A percentile compares a stretch with the other conserved stretches of the same genome.
These are phyloP conservation scores for Chlorencoelia australis DNA, from an alignment of 2,329 filamentous ascomycete genomes.

Conservation along the genomic window DNA sequence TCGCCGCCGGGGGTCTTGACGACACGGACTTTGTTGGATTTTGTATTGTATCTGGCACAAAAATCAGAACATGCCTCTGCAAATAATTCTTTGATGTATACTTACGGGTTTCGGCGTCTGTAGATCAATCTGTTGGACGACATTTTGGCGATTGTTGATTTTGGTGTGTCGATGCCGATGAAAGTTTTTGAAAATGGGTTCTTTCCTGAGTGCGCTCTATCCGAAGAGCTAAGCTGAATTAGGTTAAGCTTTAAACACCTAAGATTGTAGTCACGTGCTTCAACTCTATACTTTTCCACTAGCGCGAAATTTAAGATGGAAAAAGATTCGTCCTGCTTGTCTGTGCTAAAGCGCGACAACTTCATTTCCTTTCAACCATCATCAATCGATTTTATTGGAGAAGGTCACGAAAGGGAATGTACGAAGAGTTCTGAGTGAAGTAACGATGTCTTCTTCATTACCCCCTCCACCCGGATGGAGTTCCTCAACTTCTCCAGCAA, in stretches of 20 bases:
- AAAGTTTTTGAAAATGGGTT: slow-evolving; percentile 2
- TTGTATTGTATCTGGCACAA: slow-evolving; percentile 83
- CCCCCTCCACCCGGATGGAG: slow-evolving; percentile 60
- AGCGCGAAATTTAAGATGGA: slow-evolving; percentile 2
- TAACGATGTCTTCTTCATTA: slow-evolving; percentile 47
- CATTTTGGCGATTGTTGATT: slow-evolving; percentile 34
- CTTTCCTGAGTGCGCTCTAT: slow-evolving; percentile 2
- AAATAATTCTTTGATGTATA: slow-evolving; percentile 2
- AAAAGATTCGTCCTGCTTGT: slow-evolving; percentile 2
- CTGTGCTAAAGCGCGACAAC: slow-evolving; percentile 6
- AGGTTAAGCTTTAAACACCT: slow-evolving; percentile 6
- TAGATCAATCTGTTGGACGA: slow-evolving; percentile 38
- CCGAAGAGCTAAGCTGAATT: slow-evolving; percentile 5
- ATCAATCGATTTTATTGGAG: no score
- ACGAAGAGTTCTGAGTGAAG: slow-evolving; percentile 20
- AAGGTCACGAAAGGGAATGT: slow-evolving; percentile 1
- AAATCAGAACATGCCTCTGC: slow-evolving; percentile 11
- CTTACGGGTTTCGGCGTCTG: slow-evolving; percentile 70
- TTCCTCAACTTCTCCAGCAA: slow-evolving; percentile 39
- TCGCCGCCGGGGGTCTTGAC: slow-evolving; percentile 95
- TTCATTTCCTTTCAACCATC: no score
- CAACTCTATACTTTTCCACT: slow-evolving; percentile 5
- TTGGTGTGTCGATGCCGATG: slow-evolving; percentile 20
- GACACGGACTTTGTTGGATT: slow-evolving; percentile 91
- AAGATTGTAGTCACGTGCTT: slow-evolving; percentile 1